phyloP scores from a whole-genome alignment of 202 grass and related monocot genomes.

The Bolboschoenoplectus hybrid region DNA sequence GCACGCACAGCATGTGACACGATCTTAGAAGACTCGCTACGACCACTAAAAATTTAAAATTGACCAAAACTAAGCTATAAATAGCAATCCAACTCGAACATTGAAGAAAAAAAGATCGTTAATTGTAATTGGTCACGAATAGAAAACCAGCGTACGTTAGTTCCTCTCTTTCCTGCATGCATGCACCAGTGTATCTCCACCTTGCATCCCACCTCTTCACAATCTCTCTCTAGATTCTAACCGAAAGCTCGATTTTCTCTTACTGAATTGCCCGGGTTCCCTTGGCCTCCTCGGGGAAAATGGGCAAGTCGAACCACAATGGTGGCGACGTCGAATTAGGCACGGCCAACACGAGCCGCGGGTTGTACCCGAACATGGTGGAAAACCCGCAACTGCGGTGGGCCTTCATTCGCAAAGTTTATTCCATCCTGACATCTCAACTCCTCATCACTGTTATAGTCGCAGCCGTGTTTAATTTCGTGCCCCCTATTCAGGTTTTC shows the following conservation, averaged over 20 bases:
- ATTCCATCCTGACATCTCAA: constrained; percentile 64
- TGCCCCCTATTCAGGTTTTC: constrained; percentile 44
- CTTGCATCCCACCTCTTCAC: not conserved
- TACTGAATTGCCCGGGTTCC: not conserved
- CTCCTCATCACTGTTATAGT: constrained; percentile 59
- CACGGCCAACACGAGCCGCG: not conserved
- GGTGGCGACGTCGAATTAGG: constrained; percentile 52
- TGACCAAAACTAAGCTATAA: not conserved
- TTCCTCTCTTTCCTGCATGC: not conserved
- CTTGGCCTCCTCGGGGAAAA: constrained; percentile 1
- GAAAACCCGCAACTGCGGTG: constrained; percentile 75
- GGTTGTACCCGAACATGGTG: constrained; percentile 62
- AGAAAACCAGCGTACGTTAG: not conserved
- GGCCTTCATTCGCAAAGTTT: constrained; percentile 94
- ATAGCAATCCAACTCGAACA: constrained; percentile 27
- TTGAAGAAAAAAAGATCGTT: not conserved
- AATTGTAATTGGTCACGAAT: not conserved
- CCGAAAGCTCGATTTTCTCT: not conserved
- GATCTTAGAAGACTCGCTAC: no score
- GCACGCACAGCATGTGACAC: not conserved
- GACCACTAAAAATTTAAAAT: no score
- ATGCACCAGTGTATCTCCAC: constrained; percentile 11
- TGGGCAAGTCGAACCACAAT: constrained; percentile 59
- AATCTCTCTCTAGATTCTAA: not conserved
- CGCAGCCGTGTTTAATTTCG: constrained; percentile 44